Evolutionary conservation across 1,139 yeast genomes (phyloP), one percentile per base, ranked within the genome.

Genomic region (Geotrichum citri-aurantii): DNA sequence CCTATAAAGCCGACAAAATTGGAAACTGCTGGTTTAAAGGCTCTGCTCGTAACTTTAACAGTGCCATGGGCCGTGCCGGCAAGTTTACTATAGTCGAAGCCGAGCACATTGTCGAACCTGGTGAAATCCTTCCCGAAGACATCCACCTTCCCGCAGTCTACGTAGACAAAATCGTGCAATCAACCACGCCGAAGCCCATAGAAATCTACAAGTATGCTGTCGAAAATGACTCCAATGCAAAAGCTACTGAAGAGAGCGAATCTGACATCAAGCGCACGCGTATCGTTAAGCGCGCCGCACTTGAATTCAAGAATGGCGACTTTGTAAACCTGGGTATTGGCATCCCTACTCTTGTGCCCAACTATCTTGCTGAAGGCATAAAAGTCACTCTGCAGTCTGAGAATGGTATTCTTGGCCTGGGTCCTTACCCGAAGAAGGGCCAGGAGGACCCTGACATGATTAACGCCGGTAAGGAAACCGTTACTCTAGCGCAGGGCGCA

Each of bases 381-480:
- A 68, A 72, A 40, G 79, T 79, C 48, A 72, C 74, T 3, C 70
- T 79, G 58, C 81, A 79, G 66, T 75, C 79, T 14, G 82, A 79
- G 67, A 79, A 79, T 64, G 82, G 83, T 49, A 71, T 79, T 52
- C 72, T 79, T 23, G 82, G 82, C 3, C 71, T 79, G 54, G 83
- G 82, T 8, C 79, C 79, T 24, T 79, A 77, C 66, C 83, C 83
- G 17, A 63, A 66, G 27, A 66, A 66, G 55, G 81, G 79, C 21
- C 69, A 77, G 63, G 81, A 75, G 56, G 81, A 78, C 62, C 74
- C 82, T 4, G 83, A 79, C 61, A 62, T 77, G 63, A 77, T 79
- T 61, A 79, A 79, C 63, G 82, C 83, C 29, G 82, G 83, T 47
- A 79, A 79, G 64, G 82, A 79, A 69, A 77, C 82, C 2, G 80